phyloP scores from a whole-genome alignment of 2,329 filamentous ascomycete genomes.

The Penicillium sp. region DNA sequence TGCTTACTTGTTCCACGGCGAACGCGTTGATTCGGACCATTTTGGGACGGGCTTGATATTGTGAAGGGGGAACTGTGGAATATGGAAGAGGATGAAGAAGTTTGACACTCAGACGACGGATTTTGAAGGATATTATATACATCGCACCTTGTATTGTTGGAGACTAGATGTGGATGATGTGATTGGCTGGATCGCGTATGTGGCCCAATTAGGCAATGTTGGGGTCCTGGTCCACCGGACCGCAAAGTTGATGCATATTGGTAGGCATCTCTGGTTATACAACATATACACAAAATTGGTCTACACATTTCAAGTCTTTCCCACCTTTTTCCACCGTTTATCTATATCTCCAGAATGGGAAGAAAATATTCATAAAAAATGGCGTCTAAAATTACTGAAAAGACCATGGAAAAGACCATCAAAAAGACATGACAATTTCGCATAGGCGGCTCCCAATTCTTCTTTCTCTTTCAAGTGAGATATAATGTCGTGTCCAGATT shows the following conservation, averaged over 20 bases:
- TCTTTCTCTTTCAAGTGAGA: too few relatives aligned
- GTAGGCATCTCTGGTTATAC: background rate
- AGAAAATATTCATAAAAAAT: too few relatives aligned
- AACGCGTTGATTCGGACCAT: slow-evolving; percentile 24
- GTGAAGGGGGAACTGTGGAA: background rate
- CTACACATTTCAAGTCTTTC: too few relatives aligned
- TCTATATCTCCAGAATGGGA: too few relatives aligned
- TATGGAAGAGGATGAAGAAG: background rate
- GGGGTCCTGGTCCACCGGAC: background rate
- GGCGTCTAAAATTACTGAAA: too few relatives aligned
- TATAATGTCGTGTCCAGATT: background rate
- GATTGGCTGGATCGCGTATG: slow-evolving; percentile 21
- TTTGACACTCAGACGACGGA: background rate
- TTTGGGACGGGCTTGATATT: background rate
- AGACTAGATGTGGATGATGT: background rate
- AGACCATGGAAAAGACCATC: too few relatives aligned
- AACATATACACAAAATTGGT: too few relatives aligned
- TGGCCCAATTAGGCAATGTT: slow-evolving; percentile 11
- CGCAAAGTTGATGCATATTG: background rate
- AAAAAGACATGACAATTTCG: too few relatives aligned
- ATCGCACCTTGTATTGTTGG: background rate
- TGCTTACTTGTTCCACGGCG: slow-evolving; percentile 20
- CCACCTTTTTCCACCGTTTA: too few relatives aligned
- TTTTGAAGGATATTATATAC: slow-evolving; percentile 2
- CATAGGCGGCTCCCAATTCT: too few relatives aligned